Percentiles rank a stretch among this genome's conserved stretches.
Conservation (phyloP, 176 grass and related monocot genomes). For the Triticum timopheevii region DNA sequence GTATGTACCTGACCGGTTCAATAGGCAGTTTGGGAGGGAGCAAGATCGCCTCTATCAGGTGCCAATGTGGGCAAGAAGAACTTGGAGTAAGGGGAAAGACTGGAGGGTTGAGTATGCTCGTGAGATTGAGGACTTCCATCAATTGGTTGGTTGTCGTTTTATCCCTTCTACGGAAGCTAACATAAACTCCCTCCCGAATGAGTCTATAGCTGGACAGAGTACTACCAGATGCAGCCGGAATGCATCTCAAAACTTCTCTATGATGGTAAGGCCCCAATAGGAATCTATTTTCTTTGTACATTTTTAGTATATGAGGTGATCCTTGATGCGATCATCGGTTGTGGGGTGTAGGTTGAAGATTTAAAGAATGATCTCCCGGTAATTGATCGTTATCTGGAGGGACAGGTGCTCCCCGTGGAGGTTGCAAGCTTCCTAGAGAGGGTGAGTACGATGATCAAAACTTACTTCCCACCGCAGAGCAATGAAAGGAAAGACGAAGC, state of each 20-base stretch:
- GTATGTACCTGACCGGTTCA: constrained; percentile 57
- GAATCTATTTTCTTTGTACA: not conserved
- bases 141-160: constrained; percentile 54
- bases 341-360: constrained; percentile 47
- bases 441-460: constrained; percentile 51
- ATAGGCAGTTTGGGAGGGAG: constrained; percentile 62
- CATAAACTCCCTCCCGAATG: constrained; percentile 32
- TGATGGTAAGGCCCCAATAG: constrained; percentile 35
- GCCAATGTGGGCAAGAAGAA: constrained; percentile 61
- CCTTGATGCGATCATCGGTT: constrained; percentile 17
- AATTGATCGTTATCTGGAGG: constrained; percentile 52
- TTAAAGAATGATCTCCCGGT: constrained; percentile 58
- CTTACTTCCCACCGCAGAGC: constrained; percentile 31
- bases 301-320: not conserved
- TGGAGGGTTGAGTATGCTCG: constrained; percentile 65
- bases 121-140: constrained; percentile 62
- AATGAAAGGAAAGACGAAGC: constrained; percentile 27
- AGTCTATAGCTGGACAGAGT: constrained; percentile 6
- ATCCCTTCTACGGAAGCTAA: constrained; percentile 38
- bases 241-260: constrained; percentile 35
- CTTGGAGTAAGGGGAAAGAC: constrained; percentile 56
- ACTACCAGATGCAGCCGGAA: constrained; percentile 16
- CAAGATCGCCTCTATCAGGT: constrained; percentile 46
- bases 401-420: constrained; percentile 49
- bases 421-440: constrained; percentile 50